These are phyloP conservation scores for Pseudogymnoascus pannorum DNA, from an alignment of 2,329 filamentous ascomycete genomes.

Conservation along the genomic window DNA sequence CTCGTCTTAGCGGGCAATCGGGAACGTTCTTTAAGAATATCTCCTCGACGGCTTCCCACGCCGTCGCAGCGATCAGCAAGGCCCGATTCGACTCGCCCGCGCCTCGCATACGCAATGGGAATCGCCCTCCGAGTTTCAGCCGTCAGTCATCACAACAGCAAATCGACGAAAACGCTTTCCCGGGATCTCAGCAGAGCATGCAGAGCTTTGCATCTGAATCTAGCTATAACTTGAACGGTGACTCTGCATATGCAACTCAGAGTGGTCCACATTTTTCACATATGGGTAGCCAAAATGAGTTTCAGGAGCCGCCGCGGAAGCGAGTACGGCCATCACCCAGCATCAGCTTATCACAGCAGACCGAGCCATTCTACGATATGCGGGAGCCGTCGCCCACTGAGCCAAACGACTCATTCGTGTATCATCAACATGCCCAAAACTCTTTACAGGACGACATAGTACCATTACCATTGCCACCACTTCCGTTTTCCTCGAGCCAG, in stretches of 20 bases:
- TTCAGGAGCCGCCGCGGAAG: slow-evolving; percentile 74
- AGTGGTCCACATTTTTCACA: slow-evolving; percentile 30
- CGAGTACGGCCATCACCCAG: slow-evolving; percentile 55
- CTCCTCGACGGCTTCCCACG: slow-evolving; percentile 83
- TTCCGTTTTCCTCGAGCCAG: slow-evolving; percentile 52
- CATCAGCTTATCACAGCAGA: slow-evolving; percentile 35
- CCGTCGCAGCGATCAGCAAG: slow-evolving; percentile 94
- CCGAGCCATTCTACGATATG: slow-evolving; percentile 43
- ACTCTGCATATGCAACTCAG: slow-evolving; percentile 63
- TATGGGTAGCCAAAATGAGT: slow-evolving; percentile 36
- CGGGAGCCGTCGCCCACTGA: slow-evolving; percentile 65
- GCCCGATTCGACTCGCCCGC: slow-evolving; percentile 85
- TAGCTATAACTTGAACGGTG: slow-evolving; percentile 55
- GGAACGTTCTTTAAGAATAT: slow-evolving; percentile 98
- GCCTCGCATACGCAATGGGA: slow-evolving; percentile 54
- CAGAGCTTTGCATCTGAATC: slow-evolving; percentile 66
- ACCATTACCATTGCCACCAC: slow-evolving; percentile 54
- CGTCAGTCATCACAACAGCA: slow-evolving; percentile 67
- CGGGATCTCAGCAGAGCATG: slow-evolving; percentile 76
- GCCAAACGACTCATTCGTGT: slow-evolving; percentile 71
- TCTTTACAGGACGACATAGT: slow-evolving; percentile 43
- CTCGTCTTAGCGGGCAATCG: slow-evolving; percentile 56
- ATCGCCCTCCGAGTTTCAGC: slow-evolving; percentile 61
- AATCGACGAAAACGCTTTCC: slow-evolving; percentile 45
- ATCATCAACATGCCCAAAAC: slow-evolving; percentile 42